phyloP scores from a whole-genome alignment of 345 rosid genomes.

The Noccaea caerulescens region DNA sequence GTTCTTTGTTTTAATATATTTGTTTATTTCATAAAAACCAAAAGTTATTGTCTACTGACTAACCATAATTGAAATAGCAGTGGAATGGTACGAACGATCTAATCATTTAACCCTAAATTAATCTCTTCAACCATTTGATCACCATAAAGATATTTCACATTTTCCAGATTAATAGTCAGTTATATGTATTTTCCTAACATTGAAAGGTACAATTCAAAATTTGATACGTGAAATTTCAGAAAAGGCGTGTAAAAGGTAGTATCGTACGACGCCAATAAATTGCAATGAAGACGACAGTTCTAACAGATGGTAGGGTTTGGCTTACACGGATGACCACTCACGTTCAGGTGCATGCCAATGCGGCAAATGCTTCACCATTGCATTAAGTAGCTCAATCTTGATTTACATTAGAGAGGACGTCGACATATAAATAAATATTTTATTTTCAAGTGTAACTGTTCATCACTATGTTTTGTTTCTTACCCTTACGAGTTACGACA shows the following conservation, averaged over 20 bases:
- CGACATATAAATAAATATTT: constrained; percentile 9
- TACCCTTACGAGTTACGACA: constrained; percentile 24
- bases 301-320: constrained; percentile 40
- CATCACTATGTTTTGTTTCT: constrained; percentile 33
- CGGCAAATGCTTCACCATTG: constrained; percentile 6
- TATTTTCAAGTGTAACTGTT: neutral
- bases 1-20: too few species aligned
- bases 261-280: constrained; percentile 38
- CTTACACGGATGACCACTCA: constrained; percentile 44
- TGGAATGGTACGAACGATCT: too few species aligned
- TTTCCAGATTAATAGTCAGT: too few species aligned
- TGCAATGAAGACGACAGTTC: constrained; percentile 37
- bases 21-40: too few species aligned
- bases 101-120: too few species aligned
- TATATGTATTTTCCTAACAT: neutral
- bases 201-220: neutral
- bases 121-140: too few species aligned
- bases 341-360: constrained; percentile 38
- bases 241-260: constrained; percentile 24
- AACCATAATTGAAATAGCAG: too few species aligned
- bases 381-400: constrained; percentile 19
- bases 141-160: too few species aligned
- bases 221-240: constrained; percentile 5
- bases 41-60: too few species aligned
- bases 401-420: constrained; percentile 6